Base-by-base conservation (phyloP, 1,284 basidiomycete genomes). In the Tausonia pullulans region DNA sequence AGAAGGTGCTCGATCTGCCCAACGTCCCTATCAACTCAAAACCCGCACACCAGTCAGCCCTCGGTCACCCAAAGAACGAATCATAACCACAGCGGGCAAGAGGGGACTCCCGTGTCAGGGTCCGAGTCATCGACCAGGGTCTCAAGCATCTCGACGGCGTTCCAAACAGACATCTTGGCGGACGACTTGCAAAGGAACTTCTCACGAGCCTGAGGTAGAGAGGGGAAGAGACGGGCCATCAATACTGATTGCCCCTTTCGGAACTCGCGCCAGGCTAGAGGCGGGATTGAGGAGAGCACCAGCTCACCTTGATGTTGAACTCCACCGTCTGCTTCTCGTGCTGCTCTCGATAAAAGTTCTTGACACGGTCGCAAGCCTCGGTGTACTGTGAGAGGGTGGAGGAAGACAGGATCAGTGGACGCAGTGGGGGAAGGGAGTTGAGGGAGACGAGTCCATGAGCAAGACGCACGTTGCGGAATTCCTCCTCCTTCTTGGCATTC, bases 1-100 rank as follows among this genome's bases (percentile, higher is more conserved):
- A 94, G 81, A 2, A 94, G 80, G 73, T 95, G 91, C 71, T 92
- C 88, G 61, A 94, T 93, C 77, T 95, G 91, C 40, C 87, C 85
- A 41, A 90, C 78, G 66, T 79, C 81, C 5, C 87, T 88, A 87
- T 27, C 27, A 27, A 27, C 27, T 27, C 27, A 27, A 27, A 27
- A 27, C 27, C 27, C 27, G 27, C 27, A 27, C 27, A 27, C 27
- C 27, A 27, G 27, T 27, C 27, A 27, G 27, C 27, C 27, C 27
- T 27, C 27, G 27, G 88, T 71, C 51, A 67, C 51, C 43, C 53
- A 51, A 67, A 13, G 5, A 10, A n/a, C 7, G n/a, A 40, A 44
- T 50, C 72, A 54, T 71, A 67, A 46, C 48, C 64, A 60, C 11
- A 68, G 61, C 57, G 40, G 58, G 45, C 48, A 43, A 8, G 54